These are phyloP conservation scores for Aspergillus sp. DNA, from an alignment of 2,329 filamentous ascomycete genomes.

Conservation along the genomic window DNA sequence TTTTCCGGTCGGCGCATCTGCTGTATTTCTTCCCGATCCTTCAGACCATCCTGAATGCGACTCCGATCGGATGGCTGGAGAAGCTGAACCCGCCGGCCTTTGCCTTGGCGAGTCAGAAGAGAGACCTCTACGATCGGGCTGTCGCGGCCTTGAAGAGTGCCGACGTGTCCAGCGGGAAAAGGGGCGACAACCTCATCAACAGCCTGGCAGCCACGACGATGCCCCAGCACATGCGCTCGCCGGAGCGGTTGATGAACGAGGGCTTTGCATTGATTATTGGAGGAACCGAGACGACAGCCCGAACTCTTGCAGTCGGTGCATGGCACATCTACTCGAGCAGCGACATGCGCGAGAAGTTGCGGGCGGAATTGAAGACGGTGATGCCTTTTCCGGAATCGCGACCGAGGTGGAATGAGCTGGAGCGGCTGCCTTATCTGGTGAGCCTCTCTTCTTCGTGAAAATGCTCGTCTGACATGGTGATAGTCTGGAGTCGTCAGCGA, in stretches of 20 bases:
- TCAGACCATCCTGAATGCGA: slow-evolving; percentile 22
- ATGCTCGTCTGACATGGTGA: neutral
- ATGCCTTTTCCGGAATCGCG: slow-evolving; percentile 10
- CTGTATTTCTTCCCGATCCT: slow-evolving; percentile 31
- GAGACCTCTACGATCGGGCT: slow-evolving; percentile 17
- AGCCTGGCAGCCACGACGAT: slow-evolving; percentile 20
- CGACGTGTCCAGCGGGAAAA: neutral
- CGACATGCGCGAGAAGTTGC: slow-evolving; percentile 25
- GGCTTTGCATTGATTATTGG: slow-evolving; percentile 5
- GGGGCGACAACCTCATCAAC: slow-evolving; percentile 21
- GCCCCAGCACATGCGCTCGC: slow-evolving; percentile 23
- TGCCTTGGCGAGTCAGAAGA: slow-evolving; percentile 23
- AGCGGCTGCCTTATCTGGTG: slow-evolving; percentile 15
- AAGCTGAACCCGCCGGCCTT: slow-evolving; percentile 19
- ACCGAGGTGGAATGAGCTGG: slow-evolving; percentile 7
- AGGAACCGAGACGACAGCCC: slow-evolving; percentile 10
- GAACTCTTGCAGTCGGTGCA: slow-evolving; percentile 11
- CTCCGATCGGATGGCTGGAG: slow-evolving; percentile 22
- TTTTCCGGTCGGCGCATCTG: slow-evolving; percentile 23
- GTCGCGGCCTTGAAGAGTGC: slow-evolving; percentile 14
- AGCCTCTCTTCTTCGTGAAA: neutral
- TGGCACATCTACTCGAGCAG: slow-evolving; percentile 29
- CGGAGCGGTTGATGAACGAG: slow-evolving; percentile 34
- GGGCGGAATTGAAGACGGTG: slow-evolving; percentile 4
- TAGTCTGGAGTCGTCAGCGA: slow-evolving; percentile 22